Percentiles rank a stretch among this genome's conserved stretches.
phyloP scores from a whole-genome alignment of 768 basidiomycete species.

The Asterophora lycoperdoides region DNA sequence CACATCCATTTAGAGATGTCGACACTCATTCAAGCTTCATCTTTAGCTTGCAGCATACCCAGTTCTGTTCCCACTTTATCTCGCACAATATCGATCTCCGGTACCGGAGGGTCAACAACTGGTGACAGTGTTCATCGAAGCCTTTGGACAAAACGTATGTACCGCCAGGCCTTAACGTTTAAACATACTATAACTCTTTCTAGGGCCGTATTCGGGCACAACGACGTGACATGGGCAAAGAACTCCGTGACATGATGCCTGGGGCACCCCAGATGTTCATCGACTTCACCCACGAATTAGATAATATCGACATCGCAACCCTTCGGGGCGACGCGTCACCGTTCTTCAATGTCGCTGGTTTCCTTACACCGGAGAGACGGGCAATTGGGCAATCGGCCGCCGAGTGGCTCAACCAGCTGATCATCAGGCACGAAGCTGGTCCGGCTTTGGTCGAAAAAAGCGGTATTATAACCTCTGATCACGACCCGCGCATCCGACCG shows the following conservation, averaged over 20 bases:
- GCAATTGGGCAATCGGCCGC: background rate
- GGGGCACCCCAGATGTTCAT: conserved; percentile 3
- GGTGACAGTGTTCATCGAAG: conserved; percentile 30
- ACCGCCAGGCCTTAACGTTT: conserved; percentile 4
- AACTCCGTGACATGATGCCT: conserved; percentile 7
- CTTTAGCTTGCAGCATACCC: conserved; percentile 55
- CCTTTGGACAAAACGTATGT: conserved; percentile 25
- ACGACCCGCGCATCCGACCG: conserved; percentile 39
- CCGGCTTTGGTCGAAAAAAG: conserved; percentile 17
- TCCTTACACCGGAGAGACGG: conserved; percentile 4
- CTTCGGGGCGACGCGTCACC: conserved; percentile 1
- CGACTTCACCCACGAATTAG: conserved; percentile 5
- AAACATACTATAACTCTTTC: background rate
- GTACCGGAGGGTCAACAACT: conserved; percentile 10
- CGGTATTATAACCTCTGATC: conserved; percentile 25
- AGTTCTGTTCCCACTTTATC: conserved; percentile 59
- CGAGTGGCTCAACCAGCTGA: conserved; percentile 10
- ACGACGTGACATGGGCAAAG: conserved; percentile 1
- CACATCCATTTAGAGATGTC: conserved; percentile 4
- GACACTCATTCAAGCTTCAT: background rate
- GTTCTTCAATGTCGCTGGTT: conserved; percentile 11
- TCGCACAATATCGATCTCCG: conserved; percentile 43
- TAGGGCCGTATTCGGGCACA: conserved; percentile 23
- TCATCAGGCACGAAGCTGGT: conserved; percentile 14
- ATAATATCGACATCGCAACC: conserved; percentile 1